Evolutionary conservation across 257 asterid species (phyloP).

Genomic region (Fraxinus pennsylvanica): DNA sequence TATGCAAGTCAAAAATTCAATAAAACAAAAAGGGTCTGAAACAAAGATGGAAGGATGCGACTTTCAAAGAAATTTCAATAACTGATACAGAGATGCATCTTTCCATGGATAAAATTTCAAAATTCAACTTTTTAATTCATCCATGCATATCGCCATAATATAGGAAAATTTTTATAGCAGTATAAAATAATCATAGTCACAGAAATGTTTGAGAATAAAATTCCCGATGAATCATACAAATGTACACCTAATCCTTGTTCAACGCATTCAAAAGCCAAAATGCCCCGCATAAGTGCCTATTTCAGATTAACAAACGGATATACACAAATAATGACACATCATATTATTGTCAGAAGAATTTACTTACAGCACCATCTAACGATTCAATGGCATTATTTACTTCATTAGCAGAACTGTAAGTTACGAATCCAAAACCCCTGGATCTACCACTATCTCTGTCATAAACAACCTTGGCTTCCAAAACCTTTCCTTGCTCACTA

Average conservation of each 20-base stretch:
- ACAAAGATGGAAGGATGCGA: neutral
- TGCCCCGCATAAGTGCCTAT: neutral
- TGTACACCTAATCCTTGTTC: neutral
- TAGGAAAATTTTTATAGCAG: neutral
- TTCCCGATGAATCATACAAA: too few species aligned
- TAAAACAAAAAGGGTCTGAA: neutral
- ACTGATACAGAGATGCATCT: neutral
- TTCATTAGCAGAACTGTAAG: constrained; percentile 69
- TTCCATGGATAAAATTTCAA: too few species aligned
- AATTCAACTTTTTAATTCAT: neutral
- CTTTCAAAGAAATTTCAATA: neutral
- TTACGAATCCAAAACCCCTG: constrained; percentile 89
- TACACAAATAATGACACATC: neutral
- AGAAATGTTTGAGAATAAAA: neutral
- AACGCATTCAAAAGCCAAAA: too few species aligned
- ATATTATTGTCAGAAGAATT: neutral
- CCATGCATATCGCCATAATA: neutral
- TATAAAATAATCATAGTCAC: neutral
- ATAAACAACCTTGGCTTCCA: constrained; percentile 77
- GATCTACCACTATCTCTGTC: constrained; percentile 89
- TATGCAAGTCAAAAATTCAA: neutral
- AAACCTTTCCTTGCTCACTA: constrained; percentile 72
- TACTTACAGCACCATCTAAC: constrained; percentile 80
- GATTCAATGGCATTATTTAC: constrained; percentile 59
- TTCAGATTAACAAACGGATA: neutral